Percentiles rank a stretch among this genome's conserved stretches.
Evolutionary conservation across 441 rosid species (phyloP).

Genomic region (Pelargonium australe): DNA sequence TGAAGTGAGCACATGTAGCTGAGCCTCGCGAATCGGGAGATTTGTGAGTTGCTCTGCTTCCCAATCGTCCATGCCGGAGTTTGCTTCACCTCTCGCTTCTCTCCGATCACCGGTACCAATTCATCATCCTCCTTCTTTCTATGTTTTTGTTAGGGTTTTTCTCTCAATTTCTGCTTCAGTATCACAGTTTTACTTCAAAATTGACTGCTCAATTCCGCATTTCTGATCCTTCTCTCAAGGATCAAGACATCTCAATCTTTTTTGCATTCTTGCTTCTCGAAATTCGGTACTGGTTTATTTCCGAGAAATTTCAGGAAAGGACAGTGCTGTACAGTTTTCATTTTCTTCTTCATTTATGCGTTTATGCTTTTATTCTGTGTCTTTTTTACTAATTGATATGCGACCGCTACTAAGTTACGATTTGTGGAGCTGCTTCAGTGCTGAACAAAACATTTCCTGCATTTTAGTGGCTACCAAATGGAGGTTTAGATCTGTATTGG

Average conservation of each 20-base stretch:
- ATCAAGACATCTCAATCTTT: background rate
- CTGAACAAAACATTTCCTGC: too few species aligned
- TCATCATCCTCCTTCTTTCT: background rate
- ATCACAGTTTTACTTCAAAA: background rate
- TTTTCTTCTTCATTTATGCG: background rate
- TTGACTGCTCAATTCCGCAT: background rate
- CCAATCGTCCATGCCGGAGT: background rate
- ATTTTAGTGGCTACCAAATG: background rate
- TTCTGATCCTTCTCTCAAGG: background rate
- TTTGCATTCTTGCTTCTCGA: background rate
- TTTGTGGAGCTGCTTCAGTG: background rate
- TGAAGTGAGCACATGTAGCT: background rate
- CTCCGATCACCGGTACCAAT: background rate
- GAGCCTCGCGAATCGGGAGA: background rate
- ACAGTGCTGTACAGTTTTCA: background rate
- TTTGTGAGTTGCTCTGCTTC: background rate
- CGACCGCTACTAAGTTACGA: background rate
- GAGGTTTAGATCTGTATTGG: slow-evolving; percentile 17
- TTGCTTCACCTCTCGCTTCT: background rate
- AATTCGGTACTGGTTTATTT: background rate
- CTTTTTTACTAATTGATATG: background rate
- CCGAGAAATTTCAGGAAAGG: background rate
- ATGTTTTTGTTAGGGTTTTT: background rate
- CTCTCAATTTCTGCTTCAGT: background rate
- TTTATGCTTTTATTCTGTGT: too few species aligned